Conservation (phyloP, 495 filamentous ascomycete species). For the Elaphomyces granulatus region DNA sequence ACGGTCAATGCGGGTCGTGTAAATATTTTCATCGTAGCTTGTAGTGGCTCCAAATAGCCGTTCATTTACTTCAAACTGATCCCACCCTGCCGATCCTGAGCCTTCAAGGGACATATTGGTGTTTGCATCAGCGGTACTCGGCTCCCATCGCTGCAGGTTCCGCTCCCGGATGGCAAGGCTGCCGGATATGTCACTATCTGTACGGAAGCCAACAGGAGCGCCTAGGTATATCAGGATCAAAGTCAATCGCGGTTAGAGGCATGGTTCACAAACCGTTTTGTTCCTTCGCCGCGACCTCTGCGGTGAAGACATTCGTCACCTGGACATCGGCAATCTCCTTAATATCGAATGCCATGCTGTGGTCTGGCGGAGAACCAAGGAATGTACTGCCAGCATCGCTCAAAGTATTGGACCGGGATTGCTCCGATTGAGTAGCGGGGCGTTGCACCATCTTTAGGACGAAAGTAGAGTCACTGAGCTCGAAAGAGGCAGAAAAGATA, state of each 20-base stretch:
- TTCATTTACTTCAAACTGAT: slow-evolving; percentile 89
- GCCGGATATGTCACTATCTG: slow-evolving; percentile 78
- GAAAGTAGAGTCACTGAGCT: slow-evolving; percentile 45
- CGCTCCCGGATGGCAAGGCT: slow-evolving; percentile 54
- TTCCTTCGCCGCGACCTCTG: slow-evolving; percentile 36
- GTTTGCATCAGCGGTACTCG: slow-evolving; percentile 42
- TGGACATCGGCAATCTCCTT: slow-evolving; percentile 60
- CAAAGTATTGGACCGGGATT: slow-evolving; percentile 41
- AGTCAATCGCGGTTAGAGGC: slow-evolving; percentile 1
- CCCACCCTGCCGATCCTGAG: slow-evolving; percentile 47
- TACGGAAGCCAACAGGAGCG: slow-evolving; percentile 52
- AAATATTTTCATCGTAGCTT: slow-evolving; percentile 84
- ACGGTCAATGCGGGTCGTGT: slow-evolving; percentile 81
- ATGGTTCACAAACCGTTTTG: slow-evolving; percentile 53
- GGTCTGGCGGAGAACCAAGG: slow-evolving; percentile 46
- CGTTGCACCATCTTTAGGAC: slow-evolving; percentile 74
- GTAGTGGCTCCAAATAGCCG: slow-evolving; percentile 72
- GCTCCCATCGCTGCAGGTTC: slow-evolving; percentile 71
- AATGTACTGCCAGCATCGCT: slow-evolving; percentile 38
- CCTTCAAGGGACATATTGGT: slow-evolving; percentile 57
- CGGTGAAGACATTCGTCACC: slow-evolving; percentile 39
- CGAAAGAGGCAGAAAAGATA: slow-evolving; percentile 47
- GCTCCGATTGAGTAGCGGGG: slow-evolving; percentile 33
- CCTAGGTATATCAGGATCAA: slow-evolving; percentile 17
- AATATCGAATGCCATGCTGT: slow-evolving; percentile 63